Conservation (phyloP, 1,139 yeast genomes). For the Pichia sp. region DNA sequence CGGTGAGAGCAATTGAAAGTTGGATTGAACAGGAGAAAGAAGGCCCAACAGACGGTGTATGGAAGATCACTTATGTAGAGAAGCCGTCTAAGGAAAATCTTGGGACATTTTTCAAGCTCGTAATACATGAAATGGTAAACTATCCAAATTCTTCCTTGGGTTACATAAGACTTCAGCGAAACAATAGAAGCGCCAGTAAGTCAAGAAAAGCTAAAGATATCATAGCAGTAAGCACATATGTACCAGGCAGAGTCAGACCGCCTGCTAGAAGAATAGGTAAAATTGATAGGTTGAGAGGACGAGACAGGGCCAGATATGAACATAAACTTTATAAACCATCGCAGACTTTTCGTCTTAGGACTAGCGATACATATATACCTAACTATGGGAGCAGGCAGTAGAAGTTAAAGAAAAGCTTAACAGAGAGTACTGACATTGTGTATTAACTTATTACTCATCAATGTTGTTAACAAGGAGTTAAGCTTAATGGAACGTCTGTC, state of each 20-base stretch:
- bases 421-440: too few species aligned
- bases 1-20: slow-evolving; percentile 42
- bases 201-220: neutral
- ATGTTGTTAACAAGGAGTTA: too few species aligned
- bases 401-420: too few species aligned
- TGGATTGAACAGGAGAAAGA: slow-evolving; percentile 47
- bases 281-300: neutral
- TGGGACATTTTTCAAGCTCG: slow-evolving; percentile 32
- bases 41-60: slow-evolving; percentile 43
- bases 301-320: neutral
- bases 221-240: neutral
- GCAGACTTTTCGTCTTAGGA: neutral
- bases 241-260: neutral
- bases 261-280: neutral
- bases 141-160: slow-evolving; percentile 29
- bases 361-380: neutral
- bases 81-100: slow-evolving; percentile 33
- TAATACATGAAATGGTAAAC: slow-evolving; percentile 40
- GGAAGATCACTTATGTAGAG: slow-evolving; percentile 39
- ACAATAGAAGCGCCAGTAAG: neutral
- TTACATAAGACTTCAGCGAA: slow-evolving; percentile 15
- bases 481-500: too few species aligned
- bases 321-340: neutral
- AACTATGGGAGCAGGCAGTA: too few species aligned
- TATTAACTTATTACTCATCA: too few species aligned